Evolutionary conservation across 352 stramenopile genomes (phyloP), one percentile per base, ranked within the genome.

Genomic region (Phytophthora citricola): DNA sequence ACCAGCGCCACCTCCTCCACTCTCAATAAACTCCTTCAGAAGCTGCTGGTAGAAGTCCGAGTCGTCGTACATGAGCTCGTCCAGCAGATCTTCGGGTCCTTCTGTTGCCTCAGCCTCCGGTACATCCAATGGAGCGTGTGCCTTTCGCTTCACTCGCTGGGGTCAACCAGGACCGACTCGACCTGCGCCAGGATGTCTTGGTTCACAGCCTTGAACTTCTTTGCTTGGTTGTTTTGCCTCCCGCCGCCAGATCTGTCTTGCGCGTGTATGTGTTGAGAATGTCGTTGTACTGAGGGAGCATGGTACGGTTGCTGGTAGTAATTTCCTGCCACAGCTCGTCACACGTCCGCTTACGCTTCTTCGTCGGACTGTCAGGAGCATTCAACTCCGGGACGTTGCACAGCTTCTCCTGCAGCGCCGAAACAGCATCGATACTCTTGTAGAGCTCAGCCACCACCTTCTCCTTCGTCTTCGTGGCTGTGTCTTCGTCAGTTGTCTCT

Each of bases 161-260:
- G 66, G 55, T 96, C 89, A 22, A 89, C 87, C 7, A 96, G 79
- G 48, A 96, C 85, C 0, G 86, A 85, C 59, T 96, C 89, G 6
- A 96, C 89, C 54, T 96, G 89, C 17, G 86, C 73, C 12, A 96
- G 69, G 20, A 96, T 86, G 49, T 93, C 85, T 54, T 96, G 89
- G 71, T 96, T 94, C 57, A 96, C 87, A 41, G 84, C 85, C 64
- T 94, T 93, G 73, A 96, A 96, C 69, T 95, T 95, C 63, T 93
- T 96, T 12, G 69, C 73, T 54, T 93, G 84, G 32, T 32, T 89
- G 49, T 69, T 77, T 79, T 82, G 40, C 61, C 41, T 24, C 81
- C 83, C 10, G 76, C 82, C 1, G 76, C 65, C 22, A 94, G 54
- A 53, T 87, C 85, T 34, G 84, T 94, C 78, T 90, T 89, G 69